phyloP scores from a whole-genome alignment of 352 stramenopile species.

The Halophytophthora batemanensis region DNA sequence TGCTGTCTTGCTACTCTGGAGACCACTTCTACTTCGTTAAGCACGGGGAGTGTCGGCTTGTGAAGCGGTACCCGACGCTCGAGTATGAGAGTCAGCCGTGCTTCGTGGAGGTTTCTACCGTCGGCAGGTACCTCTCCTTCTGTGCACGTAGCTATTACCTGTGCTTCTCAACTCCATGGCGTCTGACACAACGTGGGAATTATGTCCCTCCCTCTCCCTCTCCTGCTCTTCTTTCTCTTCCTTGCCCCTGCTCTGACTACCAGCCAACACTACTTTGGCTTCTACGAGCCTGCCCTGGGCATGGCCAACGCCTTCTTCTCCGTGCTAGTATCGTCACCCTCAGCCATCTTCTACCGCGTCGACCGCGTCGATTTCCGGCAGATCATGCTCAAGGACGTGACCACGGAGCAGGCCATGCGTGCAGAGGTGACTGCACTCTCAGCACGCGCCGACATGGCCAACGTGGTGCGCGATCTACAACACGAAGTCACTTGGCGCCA shows the following conservation, averaged over 20 bases:
- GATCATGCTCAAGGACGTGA: conserved; percentile 49
- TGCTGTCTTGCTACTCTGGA: conserved; percentile 4
- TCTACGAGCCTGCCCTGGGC: conserved; percentile 47
- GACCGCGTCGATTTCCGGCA: conserved; percentile 72
- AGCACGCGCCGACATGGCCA: conserved; percentile 36
- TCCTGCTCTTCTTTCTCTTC: background rate
- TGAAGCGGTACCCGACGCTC: conserved; percentile 45
- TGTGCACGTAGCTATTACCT: background rate
- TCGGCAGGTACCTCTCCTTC: conserved; percentile 35
- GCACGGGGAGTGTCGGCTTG: conserved; percentile 57
- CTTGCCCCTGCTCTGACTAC: conserved; percentile 1
- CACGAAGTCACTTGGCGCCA: conserved; percentile 41
- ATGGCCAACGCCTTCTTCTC: conserved; percentile 45
- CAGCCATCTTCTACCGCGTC: conserved; percentile 54
- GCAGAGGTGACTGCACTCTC: conserved; percentile 38
- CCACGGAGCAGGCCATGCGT: conserved; percentile 44
- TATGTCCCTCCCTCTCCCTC: too few species aligned
- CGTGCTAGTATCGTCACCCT: conserved; percentile 57
- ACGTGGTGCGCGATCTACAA: conserved; percentile 44
- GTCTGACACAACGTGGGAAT: background rate
- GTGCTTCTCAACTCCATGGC: background rate
- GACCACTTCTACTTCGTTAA: conserved; percentile 66
- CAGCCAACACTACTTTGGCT: conserved; percentile 62
- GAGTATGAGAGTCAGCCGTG: conserved; percentile 16
- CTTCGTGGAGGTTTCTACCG: conserved; percentile 55